A percentile compares a stretch with the other conserved stretches of the same genome.
phyloP scores from a whole-genome alignment of 2,329 filamentous ascomycete genomes.

The Aspergillus intermedius region DNA sequence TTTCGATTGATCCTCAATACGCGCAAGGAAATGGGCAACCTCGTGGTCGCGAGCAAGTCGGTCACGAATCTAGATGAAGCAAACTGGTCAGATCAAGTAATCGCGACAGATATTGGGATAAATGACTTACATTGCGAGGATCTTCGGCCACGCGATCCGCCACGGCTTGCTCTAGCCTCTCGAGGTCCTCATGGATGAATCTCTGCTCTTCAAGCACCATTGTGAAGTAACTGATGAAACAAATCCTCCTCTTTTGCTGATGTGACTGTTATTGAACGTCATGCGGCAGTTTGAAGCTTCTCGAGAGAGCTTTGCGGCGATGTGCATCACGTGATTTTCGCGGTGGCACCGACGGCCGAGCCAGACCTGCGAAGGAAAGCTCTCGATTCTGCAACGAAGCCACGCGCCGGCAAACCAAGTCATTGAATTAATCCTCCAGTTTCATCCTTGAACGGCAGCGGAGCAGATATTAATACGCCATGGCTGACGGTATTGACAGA shows the following conservation, averaged over 20 bases:
- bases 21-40: conserved; percentile 74
- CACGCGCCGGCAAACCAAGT: background rate
- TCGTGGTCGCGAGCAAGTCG: conserved; percentile 87
- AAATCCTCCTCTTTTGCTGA: background rate
- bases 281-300: conserved; percentile 5
- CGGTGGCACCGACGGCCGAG: conserved; percentile 12
- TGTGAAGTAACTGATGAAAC: conserved; percentile 10
- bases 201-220: conserved; percentile 92
- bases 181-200: conserved; percentile 90
- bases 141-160: conserved; percentile 84
- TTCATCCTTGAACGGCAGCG: conserved; percentile 3
- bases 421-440: conserved; percentile 7
- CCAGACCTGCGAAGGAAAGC: conserved; percentile 18
- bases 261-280: background rate
- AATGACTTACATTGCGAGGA: conserved; percentile 66
- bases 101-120: conserved; percentile 2
- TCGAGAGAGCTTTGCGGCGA: conserved; percentile 21
- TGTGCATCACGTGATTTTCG: conserved; percentile 17
- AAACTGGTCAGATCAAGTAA: conserved; percentile 7
- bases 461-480: conserved; percentile 42
- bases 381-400: conserved; percentile 1
- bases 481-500: conserved; percentile 91
- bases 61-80: conserved; percentile 67
- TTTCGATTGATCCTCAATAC: conserved; percentile 79
- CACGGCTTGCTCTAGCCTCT: conserved; percentile 89